Base-by-base conservation (phyloP, 139 green algal genomes). In the Chlamydomonas eustigma region DNA sequence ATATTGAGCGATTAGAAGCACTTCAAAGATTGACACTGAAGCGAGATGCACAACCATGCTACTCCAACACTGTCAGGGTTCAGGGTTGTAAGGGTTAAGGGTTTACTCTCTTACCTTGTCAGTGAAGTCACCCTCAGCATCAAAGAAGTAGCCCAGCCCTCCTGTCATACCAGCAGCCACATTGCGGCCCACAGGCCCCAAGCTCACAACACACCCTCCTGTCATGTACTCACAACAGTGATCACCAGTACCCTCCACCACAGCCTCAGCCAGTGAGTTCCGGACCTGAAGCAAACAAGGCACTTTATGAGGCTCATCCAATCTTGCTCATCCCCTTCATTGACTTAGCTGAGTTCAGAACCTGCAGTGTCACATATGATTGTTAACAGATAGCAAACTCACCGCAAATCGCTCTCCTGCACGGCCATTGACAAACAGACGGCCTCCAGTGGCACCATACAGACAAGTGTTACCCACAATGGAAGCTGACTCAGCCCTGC, bases 401-500 rank as follows among this genome's bases (percentile, higher is more conserved):
- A n/a, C 93, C 1, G 64, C 87, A 75, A 92, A 92, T 4, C 87
- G 79, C 82, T 89, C 85, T 63, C 90, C 90, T 36, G 90, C 93
- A 28, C 86, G 80, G 37, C 93, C 96, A 74, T 92, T 93, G 22
- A 97, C 93, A 80, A 98, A 98, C 31, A 99, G 78, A 50, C 84
- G 79, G 32, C 96, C 96, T 58, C 96, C 96, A 1, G 96, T 98
- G 33, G 96, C 96, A 68, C 96, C 96, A 77, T 99, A 99, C 37
- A 99, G 84, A 86, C 94, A 98, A 33, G 96, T 99, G 91, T 99
- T 99, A 79, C 96, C 96, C 25, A 97, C 92, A 31, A 99, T 87
- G 68, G 82, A 93, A 1, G 93, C 85, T 0, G 82, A 38, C 71
- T 90, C 85, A 2, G 90, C 58, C 1, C 77, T 70, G 78, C 95